Evolutionary conservation across 2,329 filamentous ascomycete genomes (phyloP).

Genomic region (Colletotrichum magnum): DNA sequence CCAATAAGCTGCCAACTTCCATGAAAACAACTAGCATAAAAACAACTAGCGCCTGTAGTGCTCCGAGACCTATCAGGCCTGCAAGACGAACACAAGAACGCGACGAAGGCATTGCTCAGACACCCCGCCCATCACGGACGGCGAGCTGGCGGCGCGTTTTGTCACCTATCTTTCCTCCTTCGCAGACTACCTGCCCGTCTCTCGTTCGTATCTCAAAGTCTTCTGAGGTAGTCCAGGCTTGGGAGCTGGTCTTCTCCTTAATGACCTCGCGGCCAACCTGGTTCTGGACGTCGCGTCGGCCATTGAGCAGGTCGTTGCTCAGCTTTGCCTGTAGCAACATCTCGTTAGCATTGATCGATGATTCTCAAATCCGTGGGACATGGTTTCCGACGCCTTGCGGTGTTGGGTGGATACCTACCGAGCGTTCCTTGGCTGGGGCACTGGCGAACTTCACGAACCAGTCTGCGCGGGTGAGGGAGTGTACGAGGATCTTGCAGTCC

Average conservation of each 20-base stretch:
- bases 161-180: slow-evolving; percentile 10
- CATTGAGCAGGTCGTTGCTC: slow-evolving; percentile 30
- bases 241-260: background rate
- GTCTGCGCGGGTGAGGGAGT: slow-evolving; percentile 21
- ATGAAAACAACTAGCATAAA: too few species aligned
- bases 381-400: too few species aligned
- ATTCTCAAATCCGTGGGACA: too few species aligned
- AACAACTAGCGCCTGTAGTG: too few species aligned
- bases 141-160: background rate
- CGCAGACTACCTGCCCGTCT: background rate
- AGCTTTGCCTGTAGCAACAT: slow-evolving; percentile 27
- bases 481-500: slow-evolving; percentile 25
- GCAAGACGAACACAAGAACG: too few species aligned
- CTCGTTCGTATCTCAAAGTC: slow-evolving; percentile 19
- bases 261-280: slow-evolving; percentile 27
- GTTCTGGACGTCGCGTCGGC: slow-evolving; percentile 16
- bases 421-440: slow-evolving; percentile 14
- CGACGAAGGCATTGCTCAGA: too few species aligned
- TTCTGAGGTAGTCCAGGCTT: slow-evolving; percentile 10
- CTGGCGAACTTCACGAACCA: slow-evolving; percentile 27
- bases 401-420: slow-evolving; percentile 2
- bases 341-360: too few species aligned
- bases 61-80: too few species aligned
- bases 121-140: background rate
- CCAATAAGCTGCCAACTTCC: too few species aligned